A percentile compares a stretch with the other conserved stretches of the same genome.
phyloP scores from a whole-genome alignment of 805 yeast species.

The Maudiozyma serrabonitensis region DNA sequence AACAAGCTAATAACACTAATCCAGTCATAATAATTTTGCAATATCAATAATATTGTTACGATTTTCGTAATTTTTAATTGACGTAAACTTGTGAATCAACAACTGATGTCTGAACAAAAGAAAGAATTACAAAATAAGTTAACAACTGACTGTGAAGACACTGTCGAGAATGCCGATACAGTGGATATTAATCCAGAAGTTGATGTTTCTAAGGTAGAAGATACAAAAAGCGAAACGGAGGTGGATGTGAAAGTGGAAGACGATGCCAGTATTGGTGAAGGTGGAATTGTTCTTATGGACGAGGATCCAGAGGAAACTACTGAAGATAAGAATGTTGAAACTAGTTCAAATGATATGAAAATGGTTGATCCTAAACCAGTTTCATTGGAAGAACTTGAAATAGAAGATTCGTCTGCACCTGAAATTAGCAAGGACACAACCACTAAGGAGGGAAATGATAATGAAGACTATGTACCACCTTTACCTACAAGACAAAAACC shows the following conservation, averaged over 20 bases:
- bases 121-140: neutral
- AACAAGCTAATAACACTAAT: no score
- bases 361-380: slow-evolving; percentile 6
- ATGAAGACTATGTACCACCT: slow-evolving; percentile 6
- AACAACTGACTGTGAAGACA: neutral
- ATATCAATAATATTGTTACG: no score
- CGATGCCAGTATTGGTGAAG: neutral
- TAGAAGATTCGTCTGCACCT: neutral
- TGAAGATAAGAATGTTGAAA: neutral
- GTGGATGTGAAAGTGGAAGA: neutral
- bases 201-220: neutral
- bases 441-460: neutral
- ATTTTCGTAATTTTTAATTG: no score
- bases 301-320: neutral
- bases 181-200: neutral
- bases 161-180: neutral
- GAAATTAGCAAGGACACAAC: slow-evolving; percentile 2
- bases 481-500: slow-evolving; percentile 5
- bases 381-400: neutral
- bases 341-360: neutral
- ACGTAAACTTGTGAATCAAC: no score
- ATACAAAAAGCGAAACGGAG: neutral
- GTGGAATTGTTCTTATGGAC: neutral
- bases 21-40: no score
- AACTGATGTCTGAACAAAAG: neutral